Base-by-base conservation (phyloP, 148 eudicot species). In the Silene uniflora region DNA sequence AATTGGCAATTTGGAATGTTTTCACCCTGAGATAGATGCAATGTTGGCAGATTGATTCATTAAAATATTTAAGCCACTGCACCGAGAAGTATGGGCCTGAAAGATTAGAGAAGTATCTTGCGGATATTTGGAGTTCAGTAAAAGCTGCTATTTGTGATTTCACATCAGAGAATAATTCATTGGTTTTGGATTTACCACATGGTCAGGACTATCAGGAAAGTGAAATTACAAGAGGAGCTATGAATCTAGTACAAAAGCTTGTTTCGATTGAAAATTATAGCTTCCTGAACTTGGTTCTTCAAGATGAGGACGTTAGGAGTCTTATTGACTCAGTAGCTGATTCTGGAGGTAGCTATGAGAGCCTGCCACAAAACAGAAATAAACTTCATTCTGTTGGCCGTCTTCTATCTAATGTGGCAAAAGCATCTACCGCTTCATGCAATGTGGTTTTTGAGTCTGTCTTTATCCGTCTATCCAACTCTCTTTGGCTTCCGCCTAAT, bases 1-100 rank as follows among this genome's bases (percentile, higher is more conserved):
- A 27, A 3, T 62, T 71, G 9, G 10, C 16, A 29, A 16, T 23
- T 74, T 52, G 29, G 24, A 39, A 61, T 65, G 42, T 55, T 76
- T 24, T 76, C 44, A 35, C 44, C 56, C 55, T 76, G 73, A 75
- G 55, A 55, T 14, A 42, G 46, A 23, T 56, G 49, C 65, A 22
- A 60, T 80, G 49, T 39, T 70, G 64, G 66, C 91, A 93, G 98
- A 86, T 88, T 82, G 98, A 95, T 82, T 91, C 97, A 60, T 79
- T 95, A 72, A 92, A 70, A 73, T 95, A 90, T 86, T 83, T 95
- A 73, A 87, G 90, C 82, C 84, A 85, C 80, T 95, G 97, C 83
- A 83, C 84, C 47, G 54, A 77, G 69, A 88, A 80, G 72, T 95
- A 92, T 76, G 97, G 91, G 79, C 76, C 89, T 80, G 89, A 80